Base-by-base conservation (phyloP, 1,139 yeast genomes). In the Yamadazyma pseudoaaseri region DNA sequence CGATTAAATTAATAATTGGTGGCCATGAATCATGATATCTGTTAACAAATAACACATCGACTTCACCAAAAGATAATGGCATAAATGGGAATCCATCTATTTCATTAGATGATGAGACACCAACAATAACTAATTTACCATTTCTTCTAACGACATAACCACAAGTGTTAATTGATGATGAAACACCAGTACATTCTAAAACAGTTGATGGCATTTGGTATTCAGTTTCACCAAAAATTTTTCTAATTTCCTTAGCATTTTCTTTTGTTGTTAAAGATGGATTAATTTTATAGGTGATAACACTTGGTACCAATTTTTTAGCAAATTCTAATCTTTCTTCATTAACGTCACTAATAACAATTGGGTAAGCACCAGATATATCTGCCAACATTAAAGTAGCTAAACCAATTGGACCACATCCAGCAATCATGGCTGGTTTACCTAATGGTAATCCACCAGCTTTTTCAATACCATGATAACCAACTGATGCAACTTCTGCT, bases 401-500 rank as follows among this genome's bases (percentile, higher is more conserved):
- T 33, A 89, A 63, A 27, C 97, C 97, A 43, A 89, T 90, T n/a
- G 97, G 96, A 6, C 97, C 97, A 24, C 96, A 96, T 33, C 97
- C 97, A 45, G 86, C 83, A 9, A 89, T 83, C 34, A 81, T 79
- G 17, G 81, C 84, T 9, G 76, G 71, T 42, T 86, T 94, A 42
- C 94, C 95, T 44, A 84, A 77, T 26, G 65, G 71, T 37, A 84
- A 68, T 16, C 73, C 72, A 10, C 82, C 86, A 12, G 50, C 50
- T 31, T 46, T 39, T 33, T 46, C 50, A 27, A 46, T 40, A 9
- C 62, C 63, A 37, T 60, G 65, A 29, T 52, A 59, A 8, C 58
- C 65, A 27, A 59, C 65, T 20, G 61, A 53, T 25, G 58, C 44
- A 10, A 61, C 63, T 42, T 59, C 65, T 24, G 56, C 60, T 37